phyloP scores from a whole-genome alignment of 352 stramenopile species.

The Phytophthora citricola region DNA sequence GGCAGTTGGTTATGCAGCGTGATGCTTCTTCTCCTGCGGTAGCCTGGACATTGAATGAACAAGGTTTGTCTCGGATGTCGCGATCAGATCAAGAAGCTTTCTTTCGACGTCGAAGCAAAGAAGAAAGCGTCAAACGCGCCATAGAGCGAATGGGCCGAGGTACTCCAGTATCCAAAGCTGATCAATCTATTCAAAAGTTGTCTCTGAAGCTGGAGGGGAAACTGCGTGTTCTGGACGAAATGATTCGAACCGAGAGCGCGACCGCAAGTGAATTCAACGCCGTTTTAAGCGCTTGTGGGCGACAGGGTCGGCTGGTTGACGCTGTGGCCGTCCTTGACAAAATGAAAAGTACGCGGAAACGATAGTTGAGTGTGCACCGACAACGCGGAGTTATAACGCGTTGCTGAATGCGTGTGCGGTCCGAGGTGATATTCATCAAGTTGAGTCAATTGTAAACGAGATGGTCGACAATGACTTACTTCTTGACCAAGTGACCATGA shows the following conservation, averaged over 20 bases:
- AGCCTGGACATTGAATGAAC: constrained; percentile 30
- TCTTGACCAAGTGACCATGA: constrained; percentile 54
- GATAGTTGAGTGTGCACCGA: constrained; percentile 25
- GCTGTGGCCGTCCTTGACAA: constrained; percentile 44
- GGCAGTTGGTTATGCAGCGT: constrained; percentile 21
- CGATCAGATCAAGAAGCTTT: constrained; percentile 22
- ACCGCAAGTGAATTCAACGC: constrained; percentile 43
- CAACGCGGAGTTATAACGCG: constrained; percentile 51
- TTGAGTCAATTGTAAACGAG: constrained; percentile 47
- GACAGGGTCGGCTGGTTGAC: constrained; percentile 31
- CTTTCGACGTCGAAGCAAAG: constrained; percentile 20
- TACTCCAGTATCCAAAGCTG: neutral
- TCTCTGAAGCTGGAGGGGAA: constrained; percentile 40
- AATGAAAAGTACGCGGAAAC: constrained; percentile 39
- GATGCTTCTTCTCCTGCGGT: constrained; percentile 28
- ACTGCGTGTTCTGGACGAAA: constrained; percentile 43
- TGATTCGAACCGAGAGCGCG: constrained; percentile 31
- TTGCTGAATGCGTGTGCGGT: constrained; percentile 55
- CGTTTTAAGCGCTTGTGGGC: constrained; percentile 46
- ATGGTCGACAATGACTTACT: constrained; percentile 36
- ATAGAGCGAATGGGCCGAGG: constrained; percentile 20
- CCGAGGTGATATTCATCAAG: constrained; percentile 32
- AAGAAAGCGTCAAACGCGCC: constrained; percentile 34
- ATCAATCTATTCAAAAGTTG: constrained; percentile 19
- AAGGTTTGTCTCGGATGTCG: constrained; percentile 30